phyloP scores from a whole-genome alignment of 345 rosid species.

The Balakata baccata region DNA sequence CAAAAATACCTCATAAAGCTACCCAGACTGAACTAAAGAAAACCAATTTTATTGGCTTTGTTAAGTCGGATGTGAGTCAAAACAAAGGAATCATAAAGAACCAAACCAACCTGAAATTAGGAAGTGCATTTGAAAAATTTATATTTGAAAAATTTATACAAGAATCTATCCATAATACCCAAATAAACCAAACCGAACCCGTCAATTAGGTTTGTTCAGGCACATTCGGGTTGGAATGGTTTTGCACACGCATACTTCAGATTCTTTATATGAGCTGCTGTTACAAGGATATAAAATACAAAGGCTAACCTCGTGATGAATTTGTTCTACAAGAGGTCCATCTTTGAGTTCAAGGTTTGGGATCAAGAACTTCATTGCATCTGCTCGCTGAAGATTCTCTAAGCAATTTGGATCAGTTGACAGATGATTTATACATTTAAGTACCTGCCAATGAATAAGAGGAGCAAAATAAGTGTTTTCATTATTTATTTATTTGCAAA shows the following conservation, averaged over 20 bases:
- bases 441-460: constrained; percentile 45
- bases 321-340: constrained; percentile 73
- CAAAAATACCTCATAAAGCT: no score
- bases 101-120: no score
- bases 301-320: constrained; percentile 76
- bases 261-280: background rate
- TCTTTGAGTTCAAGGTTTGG: constrained; percentile 94
- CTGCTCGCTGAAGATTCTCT: constrained; percentile 94
- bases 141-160: no score
- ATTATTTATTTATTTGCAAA: background rate
- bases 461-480: background rate
- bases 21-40: no score
- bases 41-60: no score
- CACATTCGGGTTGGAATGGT: no score
- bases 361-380: constrained; percentile 87
- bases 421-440: constrained; percentile 80
- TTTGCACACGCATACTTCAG: background rate
- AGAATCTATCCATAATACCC: no score
- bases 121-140: no score
- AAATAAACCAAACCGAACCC: no score
- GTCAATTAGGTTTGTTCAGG: no score
- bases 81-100: no score
- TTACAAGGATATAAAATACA: constrained; percentile 11
- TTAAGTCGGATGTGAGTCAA: no score
- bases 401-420: constrained; percentile 96